Base-by-base conservation (phyloP, 2,329 filamentous ascomycete species). In the Aotearoamyces nothofagi region DNA sequence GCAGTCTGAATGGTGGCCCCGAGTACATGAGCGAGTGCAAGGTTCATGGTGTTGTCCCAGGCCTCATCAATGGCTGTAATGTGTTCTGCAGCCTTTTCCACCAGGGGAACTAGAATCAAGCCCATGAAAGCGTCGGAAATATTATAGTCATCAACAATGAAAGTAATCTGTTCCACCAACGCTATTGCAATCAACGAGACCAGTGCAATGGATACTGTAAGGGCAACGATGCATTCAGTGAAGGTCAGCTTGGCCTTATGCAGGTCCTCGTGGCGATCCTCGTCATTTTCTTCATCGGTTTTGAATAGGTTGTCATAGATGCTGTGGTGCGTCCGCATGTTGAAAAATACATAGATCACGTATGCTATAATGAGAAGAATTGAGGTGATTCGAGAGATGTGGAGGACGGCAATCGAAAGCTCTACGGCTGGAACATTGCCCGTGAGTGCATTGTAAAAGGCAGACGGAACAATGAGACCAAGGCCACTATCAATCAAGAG, bases 1-100 rank as follows among this genome's bases (percentile, higher is more conserved):
- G 84, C 82, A 0, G 86, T 94, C 54, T 93, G 86, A 33, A 93
- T 77, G 1, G 80, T 87, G 3, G 83, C 76, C 26, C 82, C 83
- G 23, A 93, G 70, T 30, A 90, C 80, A 50, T 93, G 83, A 24
- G 80, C 78, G 15, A 90, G 63, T 0, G 82, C 81, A 52, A 86
- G 76, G 56, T 90, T 90, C 63, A 86, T 83, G 48, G 78, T 73
- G 47, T 80, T 71, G 42, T 82, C 78, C 63, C 73, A 87, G 14
- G 82, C 82, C 60, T 92, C 82, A 42, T 90, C 80, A 33, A 92
- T 62, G 23, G 81, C 79, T 2, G 79, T 86, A 26, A 92, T 57
- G 52, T 92, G 82, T 52, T 92, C 82, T 9, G 82, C 81, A 3
- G 78, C 75, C 53, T 92, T 92, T 47, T 92, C 83, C 5, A 90